Base-by-base conservation (phyloP, 306 rosid genomes). In the Begonia peltatifolia region DNA sequence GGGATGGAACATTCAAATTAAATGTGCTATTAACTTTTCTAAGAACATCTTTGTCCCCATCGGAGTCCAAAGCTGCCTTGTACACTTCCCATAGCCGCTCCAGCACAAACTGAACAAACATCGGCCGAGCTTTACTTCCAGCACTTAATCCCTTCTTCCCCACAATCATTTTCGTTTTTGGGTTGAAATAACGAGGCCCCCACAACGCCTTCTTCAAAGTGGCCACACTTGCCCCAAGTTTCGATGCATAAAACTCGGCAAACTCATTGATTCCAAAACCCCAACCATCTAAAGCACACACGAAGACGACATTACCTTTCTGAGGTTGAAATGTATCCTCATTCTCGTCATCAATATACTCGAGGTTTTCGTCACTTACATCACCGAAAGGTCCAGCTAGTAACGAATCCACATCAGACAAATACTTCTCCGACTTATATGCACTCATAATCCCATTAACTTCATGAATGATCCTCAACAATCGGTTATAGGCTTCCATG, bases 271-370 rank as follows among this genome's bases (percentile, higher is more conserved):
- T 50, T 16, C 86, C 64, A 57, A 88, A 88, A 2, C 96, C 96
- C 96, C 96, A 88, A 6, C 95, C 95, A 46, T 88, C 97, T 25
- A 88, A 64, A 0, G 93, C 97, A 42, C 97, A 84, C 9, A 76
- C 97, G 55, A 84, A 88, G 0, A 76, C 85, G 11, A 84, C 97
- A 56, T 84, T 84, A 49, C 93, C 97, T 44, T 70, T 84, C 74
- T 84, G 93, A 1, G 95, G 97, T 53, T 75, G 93, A 62, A 88
- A 88, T 1, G 74, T 76, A 38, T 84, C 95, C 50, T 79, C 95
- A 10, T 84, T 82, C 4, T 84, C 96, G 1, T 88, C 86, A 67
- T 81, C 88, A 8, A 77, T 63, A 47, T 65, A 61, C 58, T 79
- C 83, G 12, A 52, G 53, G 18, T 38, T 50, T 60, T 71, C 80